Evolutionary conservation across 179 eudicot species (phyloP).

Genomic region (Dionaea muscipula): DNA sequence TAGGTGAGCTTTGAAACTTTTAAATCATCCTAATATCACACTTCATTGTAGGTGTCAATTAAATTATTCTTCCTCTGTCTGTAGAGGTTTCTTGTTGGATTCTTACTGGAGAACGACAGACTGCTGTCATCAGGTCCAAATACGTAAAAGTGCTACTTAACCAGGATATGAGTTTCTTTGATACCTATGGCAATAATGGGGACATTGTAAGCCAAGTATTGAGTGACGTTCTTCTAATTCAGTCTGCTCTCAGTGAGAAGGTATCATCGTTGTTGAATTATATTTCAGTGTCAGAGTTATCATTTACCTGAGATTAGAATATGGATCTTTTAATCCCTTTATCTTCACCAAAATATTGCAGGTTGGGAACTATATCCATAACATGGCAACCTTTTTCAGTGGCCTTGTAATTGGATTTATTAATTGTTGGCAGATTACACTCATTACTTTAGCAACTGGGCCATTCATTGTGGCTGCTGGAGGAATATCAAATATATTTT

Average conservation of each 20-base stretch:
- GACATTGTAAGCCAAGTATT: constrained; percentile 96
- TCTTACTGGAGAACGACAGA: constrained; percentile 92
- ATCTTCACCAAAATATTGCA: constrained; percentile 19
- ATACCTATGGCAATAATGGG: constrained; percentile 91
- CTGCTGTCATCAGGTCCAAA: constrained; percentile 86
- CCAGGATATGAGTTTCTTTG: constrained; percentile 97
- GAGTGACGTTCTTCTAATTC: constrained; percentile 91
- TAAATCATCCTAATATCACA: neutral
- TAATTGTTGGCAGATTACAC: constrained; percentile 94
- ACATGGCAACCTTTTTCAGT: constrained; percentile 96
- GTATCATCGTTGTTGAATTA: constrained; percentile 24
- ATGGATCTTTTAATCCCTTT: neutral
- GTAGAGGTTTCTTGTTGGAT: constrained; percentile 98
- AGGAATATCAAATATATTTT: constrained; percentile 95
- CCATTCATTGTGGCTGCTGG: constrained; percentile 99
- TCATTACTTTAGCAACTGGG: constrained; percentile 83
- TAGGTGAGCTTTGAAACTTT: constrained; percentile 45
- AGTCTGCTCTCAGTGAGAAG: constrained; percentile 95
- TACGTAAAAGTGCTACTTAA: constrained; percentile 78
- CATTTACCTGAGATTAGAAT: neutral
- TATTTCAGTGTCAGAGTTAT: neutral
- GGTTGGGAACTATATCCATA: constrained; percentile 99
- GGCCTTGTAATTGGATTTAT: constrained; percentile 87
- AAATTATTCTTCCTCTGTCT: constrained; percentile 11
- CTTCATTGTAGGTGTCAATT: constrained; percentile 1